Conservation (phyloP, 345 rosid genomes). For the Dimocarpus longan region DNA sequence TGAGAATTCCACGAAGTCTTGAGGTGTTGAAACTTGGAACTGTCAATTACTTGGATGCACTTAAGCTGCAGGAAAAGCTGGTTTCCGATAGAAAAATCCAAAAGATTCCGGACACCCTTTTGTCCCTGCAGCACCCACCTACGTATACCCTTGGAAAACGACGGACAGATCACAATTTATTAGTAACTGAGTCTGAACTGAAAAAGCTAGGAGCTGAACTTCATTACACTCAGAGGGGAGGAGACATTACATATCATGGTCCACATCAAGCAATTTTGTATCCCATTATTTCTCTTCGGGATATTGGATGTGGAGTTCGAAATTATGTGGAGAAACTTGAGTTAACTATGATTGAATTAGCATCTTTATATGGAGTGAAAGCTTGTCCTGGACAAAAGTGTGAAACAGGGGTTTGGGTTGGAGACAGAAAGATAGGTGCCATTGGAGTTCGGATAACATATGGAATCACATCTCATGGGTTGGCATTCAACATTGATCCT, state of each 20-base stretch:
- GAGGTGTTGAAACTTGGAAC: slow-evolving; percentile 80
- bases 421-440: slow-evolving; percentile 87
- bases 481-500: slow-evolving; percentile 83
- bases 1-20: slow-evolving; percentile 59
- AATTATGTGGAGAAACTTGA: slow-evolving; percentile 80
- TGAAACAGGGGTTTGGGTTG: slow-evolving; percentile 95
- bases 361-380: slow-evolving; percentile 66
- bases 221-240: slow-evolving; percentile 92
- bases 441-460: slow-evolving; percentile 77
- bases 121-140: slow-evolving; percentile 87
- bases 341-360: slow-evolving; percentile 69
- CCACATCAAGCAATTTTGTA: slow-evolving; percentile 83
- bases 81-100: slow-evolving; percentile 56
- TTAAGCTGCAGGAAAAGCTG: slow-evolving; percentile 77
- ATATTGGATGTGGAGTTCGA: slow-evolving; percentile 71
- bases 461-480: slow-evolving; percentile 85
- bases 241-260: slow-evolving; percentile 88
- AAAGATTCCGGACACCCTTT: slow-evolving; percentile 59
- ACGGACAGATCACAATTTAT: slow-evolving; percentile 72
- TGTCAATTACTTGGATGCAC: slow-evolving; percentile 71
- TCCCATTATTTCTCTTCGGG: slow-evolving; percentile 77
- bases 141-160: slow-evolving; percentile 85
- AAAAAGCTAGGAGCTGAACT: slow-evolving; percentile 74
- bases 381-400: slow-evolving; percentile 66
- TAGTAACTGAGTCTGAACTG: slow-evolving; percentile 66